Base-by-base conservation (phyloP, 768 basidiomycete species). In the Phaffia australis region DNA sequence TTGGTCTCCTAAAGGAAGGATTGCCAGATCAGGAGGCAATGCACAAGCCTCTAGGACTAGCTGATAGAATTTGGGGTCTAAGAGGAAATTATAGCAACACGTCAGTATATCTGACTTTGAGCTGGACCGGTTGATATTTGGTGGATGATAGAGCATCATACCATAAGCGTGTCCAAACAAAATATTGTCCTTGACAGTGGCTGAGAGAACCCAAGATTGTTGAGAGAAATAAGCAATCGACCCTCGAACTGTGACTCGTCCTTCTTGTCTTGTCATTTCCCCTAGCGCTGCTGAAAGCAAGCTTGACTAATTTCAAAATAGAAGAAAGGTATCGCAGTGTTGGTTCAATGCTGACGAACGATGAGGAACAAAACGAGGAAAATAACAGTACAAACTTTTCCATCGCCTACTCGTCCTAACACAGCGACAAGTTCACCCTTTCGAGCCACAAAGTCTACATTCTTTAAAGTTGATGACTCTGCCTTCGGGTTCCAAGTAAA, bases 31-130 rank as follows among this genome's bases (percentile, higher is more conserved):
- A 27, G 84, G 84, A 15, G 81, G 79, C 49, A 98, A 80, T 0
- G 93, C 94, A 73, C 94, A 98, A 5, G 91, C 91, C 81, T 91
- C 88, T 4, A 92, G 75, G 5, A 92, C 89, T 19, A 85, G 73
- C 63, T 87, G 81, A 71, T 93, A 94, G 71, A 89, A 94, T 30
- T 76, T 74, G 7, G 74, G 65, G 6, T 27, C 27, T n/a, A n/a
- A 16, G 16, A 27, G 52, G 27, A 54, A 27, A 54, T 5, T n/a
- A 16, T 54, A 54, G 4, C 52, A 8, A 54, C 4, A 27, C 27
- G 21, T 54, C n/a, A 54, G 8, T n/a, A 5, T 75, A 74, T 50
- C 73, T 68, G 57, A 75, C 72, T 64, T 75, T 74, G 67, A 74
- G 4, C 35, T 42, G 11, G 35, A 5, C 16, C 8, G 52, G 18